These are phyloP conservation scores for Neopestalotiopsis clavispora DNA, from an alignment of 2,329 filamentous ascomycete species.

Conservation along the genomic window DNA sequence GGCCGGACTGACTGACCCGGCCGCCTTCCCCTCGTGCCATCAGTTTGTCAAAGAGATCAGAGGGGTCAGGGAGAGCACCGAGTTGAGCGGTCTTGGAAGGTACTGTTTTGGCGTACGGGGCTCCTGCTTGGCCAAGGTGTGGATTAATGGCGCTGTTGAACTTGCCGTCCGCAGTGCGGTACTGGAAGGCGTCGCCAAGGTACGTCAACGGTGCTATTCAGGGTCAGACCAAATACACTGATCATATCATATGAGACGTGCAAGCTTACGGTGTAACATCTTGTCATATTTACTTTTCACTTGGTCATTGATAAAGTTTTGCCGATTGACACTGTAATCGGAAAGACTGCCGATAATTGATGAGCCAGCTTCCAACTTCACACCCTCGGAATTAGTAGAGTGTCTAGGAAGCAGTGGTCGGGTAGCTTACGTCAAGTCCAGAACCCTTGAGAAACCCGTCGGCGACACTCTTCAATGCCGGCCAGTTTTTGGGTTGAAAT, in stretches of 20 bases:
- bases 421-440: neutral
- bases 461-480: neutral
- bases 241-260: neutral
- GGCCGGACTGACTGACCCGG: constrained; percentile 70
- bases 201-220: constrained; percentile 2
- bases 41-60: constrained; percentile 69
- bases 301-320: neutral
- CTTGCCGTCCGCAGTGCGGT: constrained; percentile 32
- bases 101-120: constrained; percentile 72
- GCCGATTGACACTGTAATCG: neutral
- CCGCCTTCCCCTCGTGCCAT: constrained; percentile 60
- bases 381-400: neutral
- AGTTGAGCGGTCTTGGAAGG: constrained; percentile 59
- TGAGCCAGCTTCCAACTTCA: neutral
- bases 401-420: neutral
- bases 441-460: neutral
- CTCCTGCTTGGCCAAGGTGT: constrained; percentile 66
- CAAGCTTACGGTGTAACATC: neutral
- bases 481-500: neutral
- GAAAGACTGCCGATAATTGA: neutral
- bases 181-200: constrained; percentile 32
- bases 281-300: neutral
- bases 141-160: constrained; percentile 66
- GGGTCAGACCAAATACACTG: neutral
- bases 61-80: constrained; percentile 66